Percentiles rank a stretch among this genome's conserved stretches.
Evolutionary conservation across 441 rosid genomes (phyloP).

Genomic region (Raphanus hybrid): DNA sequence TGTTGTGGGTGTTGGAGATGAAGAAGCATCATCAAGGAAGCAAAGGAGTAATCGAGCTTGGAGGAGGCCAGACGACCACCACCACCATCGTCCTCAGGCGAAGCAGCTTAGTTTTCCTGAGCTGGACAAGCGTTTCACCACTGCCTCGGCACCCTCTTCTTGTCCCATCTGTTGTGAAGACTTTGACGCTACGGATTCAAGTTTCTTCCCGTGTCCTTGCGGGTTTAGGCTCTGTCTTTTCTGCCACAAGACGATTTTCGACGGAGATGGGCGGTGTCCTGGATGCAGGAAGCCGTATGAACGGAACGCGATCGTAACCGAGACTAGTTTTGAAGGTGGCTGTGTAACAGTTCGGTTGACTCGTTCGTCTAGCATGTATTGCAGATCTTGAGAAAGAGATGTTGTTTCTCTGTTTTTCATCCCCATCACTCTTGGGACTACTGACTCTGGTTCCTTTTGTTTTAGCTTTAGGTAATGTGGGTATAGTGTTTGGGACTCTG

Average conservation of each 20-base stretch:
- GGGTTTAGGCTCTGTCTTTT: background rate
- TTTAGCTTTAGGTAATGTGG: background rate
- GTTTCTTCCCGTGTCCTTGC: background rate
- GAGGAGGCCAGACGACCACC: slow-evolving; percentile 47
- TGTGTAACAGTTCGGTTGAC: slow-evolving; percentile 21
- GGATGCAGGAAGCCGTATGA: slow-evolving; percentile 59
- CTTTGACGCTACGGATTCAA: background rate
- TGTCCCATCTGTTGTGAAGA: background rate
- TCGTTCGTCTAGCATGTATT: slow-evolving; percentile 34
- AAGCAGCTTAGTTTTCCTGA: background rate
- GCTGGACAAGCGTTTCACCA: background rate
- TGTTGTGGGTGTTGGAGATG: background rate
- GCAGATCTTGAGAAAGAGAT: background rate
- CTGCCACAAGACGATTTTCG: background rate
- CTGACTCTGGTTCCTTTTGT: background rate
- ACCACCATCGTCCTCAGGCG: slow-evolving; percentile 14
- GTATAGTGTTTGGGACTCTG: background rate
- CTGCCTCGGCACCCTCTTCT: background rate
- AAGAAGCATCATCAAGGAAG: slow-evolving; percentile 13
- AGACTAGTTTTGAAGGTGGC: slow-evolving; percentile 28
- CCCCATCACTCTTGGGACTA: background rate
- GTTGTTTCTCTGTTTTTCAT: background rate
- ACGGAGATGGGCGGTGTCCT: slow-evolving; percentile 56
- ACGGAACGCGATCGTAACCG: background rate
- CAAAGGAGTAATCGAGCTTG: slow-evolving; percentile 45